These are phyloP conservation scores for Cladosporium sp. DNA, from an alignment of 2,329 filamentous ascomycete species.

Conservation along the genomic window DNA sequence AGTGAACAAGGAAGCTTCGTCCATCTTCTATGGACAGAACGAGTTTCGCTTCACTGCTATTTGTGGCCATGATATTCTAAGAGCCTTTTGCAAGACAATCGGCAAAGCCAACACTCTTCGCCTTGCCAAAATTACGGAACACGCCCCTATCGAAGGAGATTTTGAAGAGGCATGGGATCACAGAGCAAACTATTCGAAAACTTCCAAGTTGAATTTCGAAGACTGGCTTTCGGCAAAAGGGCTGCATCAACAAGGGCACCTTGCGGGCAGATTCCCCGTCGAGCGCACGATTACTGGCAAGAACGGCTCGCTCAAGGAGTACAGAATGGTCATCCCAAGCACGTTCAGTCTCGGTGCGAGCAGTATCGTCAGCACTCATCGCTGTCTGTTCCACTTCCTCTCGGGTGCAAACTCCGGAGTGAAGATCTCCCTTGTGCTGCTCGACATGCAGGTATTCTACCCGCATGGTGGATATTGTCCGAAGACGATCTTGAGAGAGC, in stretches of 20 bases:
- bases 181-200: not conserved
- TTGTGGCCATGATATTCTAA: conserved; percentile 10
- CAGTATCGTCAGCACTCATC: not conserved
- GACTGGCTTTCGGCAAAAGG: not conserved
- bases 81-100: conserved; percentile 13
- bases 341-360: not conserved
- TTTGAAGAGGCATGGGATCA: not conserved
- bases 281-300: not conserved
- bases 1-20: conserved; percentile 35
- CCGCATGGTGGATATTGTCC: not conserved
- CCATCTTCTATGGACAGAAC: conserved; percentile 43
- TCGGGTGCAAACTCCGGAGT: not conserved
- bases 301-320: not conserved
- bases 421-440: not conserved
- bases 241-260: not conserved
- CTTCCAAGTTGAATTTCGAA: not conserved
- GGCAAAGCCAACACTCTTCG: conserved; percentile 1
- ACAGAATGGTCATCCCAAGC: not conserved
- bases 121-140: conserved; percentile 11
- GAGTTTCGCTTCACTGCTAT: conserved; percentile 33
- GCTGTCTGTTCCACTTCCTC: not conserved
- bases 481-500: not conserved
- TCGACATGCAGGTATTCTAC: not conserved
- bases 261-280: not conserved
- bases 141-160: not conserved